phyloP scores from a whole-genome alignment of 129 eudicot genomes.

The Flaveria ramosissima region DNA sequence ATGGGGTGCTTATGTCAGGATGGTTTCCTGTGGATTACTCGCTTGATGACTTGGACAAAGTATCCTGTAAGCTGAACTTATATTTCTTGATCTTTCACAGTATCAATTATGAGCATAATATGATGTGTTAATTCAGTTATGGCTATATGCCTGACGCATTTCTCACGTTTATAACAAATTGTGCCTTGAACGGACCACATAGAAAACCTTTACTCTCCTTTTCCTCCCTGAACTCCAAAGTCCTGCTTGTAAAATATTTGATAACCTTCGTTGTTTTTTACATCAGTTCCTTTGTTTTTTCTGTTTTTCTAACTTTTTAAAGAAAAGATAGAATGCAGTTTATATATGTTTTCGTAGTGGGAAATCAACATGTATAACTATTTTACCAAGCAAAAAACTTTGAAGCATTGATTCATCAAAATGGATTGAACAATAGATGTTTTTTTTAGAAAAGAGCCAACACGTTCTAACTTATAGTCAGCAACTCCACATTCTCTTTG shows the following conservation, averaged over 20 bases:
- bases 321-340: neutral
- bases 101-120: constrained; percentile 10
- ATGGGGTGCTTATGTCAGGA: constrained; percentile 49
- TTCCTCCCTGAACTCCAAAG: constrained; percentile 7
- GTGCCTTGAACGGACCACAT: constrained; percentile 9
- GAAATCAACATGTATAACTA: neutral
- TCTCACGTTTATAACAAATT: constrained; percentile 4
- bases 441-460: neutral
- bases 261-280: neutral
- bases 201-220: neutral
- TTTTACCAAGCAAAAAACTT: neutral
- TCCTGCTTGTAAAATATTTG: neutral
- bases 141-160: neutral
- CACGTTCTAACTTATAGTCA: neutral
- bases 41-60: constrained; percentile 41
- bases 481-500: neutral
- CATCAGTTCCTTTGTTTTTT: neutral
- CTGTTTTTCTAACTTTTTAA: neutral
- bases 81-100: constrained; percentile 2
- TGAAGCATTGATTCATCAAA: neutral
- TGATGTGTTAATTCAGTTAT: neutral
- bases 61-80: constrained; percentile 52
- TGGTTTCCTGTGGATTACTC: constrained; percentile 69
- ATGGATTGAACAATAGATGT: neutral
- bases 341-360: neutral